Percentiles rank a stretch among this genome's conserved stretches.
Evolutionary conservation across 225 moss, liverwort and hornwort species (phyloP).

Genomic region (Pseudoscleropodium purum): DNA sequence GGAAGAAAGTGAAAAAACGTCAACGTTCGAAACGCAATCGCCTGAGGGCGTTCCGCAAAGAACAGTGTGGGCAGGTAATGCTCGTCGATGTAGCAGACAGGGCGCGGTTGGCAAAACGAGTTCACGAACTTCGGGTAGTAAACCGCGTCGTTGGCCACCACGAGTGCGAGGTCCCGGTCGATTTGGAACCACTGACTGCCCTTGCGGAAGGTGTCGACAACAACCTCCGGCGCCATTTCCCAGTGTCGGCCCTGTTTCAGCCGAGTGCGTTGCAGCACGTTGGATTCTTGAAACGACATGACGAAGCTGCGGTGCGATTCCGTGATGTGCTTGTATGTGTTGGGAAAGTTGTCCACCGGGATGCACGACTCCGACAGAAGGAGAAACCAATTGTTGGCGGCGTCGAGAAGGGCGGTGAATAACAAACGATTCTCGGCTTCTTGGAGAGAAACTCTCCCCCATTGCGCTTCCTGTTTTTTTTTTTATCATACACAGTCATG

Average conservation of each 20-base stretch:
- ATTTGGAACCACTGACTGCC: constrained; percentile 25
- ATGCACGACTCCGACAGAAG: constrained; percentile 15
- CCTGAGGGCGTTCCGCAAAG: neutral
- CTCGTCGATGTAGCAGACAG: constrained; percentile 7
- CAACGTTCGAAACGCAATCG: neutral
- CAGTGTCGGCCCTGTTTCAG: neutral
- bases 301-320: neutral
- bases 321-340: neutral
- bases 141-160: neutral
- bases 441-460: constrained; percentile 6
- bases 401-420: neutral
- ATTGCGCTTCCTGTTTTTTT: neutral
- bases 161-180: neutral
- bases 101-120: neutral
- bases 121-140: constrained; percentile 1
- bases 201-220: neutral
- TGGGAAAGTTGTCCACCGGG: neutral
- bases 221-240: constrained; percentile 1
- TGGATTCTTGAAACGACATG: neutral
- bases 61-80: constrained; percentile 1
- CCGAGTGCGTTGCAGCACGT: neutral
- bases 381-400: neutral
- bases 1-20: neutral
- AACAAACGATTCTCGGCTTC: neutral
- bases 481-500: too few species aligned